Conservation (phyloP, 805 yeast genomes). For the Nakazawaea laoshanensis region DNA sequence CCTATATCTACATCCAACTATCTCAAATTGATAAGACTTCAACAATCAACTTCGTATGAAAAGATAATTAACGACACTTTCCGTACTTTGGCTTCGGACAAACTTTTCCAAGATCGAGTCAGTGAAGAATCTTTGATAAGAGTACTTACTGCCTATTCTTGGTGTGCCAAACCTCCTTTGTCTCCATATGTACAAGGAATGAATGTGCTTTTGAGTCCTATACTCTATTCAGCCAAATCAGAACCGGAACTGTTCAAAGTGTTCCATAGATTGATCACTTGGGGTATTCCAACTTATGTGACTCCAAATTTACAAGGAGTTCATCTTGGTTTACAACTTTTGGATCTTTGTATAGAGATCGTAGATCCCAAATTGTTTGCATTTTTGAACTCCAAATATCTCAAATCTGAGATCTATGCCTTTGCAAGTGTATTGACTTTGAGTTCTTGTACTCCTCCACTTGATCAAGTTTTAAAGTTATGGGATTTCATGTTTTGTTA, state of each 20-base stretch:
- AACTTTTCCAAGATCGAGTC: slow-evolving; percentile 52
- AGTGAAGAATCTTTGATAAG: slow-evolving; percentile 63
- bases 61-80: slow-evolving; percentile 84
- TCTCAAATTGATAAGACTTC: slow-evolving; percentile 39
- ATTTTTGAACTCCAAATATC: slow-evolving; percentile 49
- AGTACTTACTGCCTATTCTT: slow-evolving; percentile 65
- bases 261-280: slow-evolving; percentile 51
- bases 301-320: slow-evolving; percentile 76
- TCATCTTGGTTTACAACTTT: slow-evolving; percentile 62
- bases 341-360: slow-evolving; percentile 63
- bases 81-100: slow-evolving; percentile 74
- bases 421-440: slow-evolving; percentile 77
- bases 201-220: slow-evolving; percentile 81
- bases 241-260: slow-evolving; percentile 83
- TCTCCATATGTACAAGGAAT: slow-evolving; percentile 81
- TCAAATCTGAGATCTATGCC: slow-evolving; percentile 83
- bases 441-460: slow-evolving; percentile 84
- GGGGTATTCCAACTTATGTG: slow-evolving; percentile 69
- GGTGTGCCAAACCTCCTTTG: slow-evolving; percentile 19
- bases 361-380: slow-evolving; percentile 67
- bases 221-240: slow-evolving; percentile 63
- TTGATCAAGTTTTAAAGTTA: slow-evolving; percentile 60
- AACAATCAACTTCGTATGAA: slow-evolving; percentile 50
- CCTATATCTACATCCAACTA: slow-evolving; percentile 52
- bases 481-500: slow-evolving; percentile 93